Evolutionary conservation across 1,284 basidiomycete genomes (phyloP), one percentile per base, ranked within the genome.

Genomic region (Entoloma clypeatum): DNA sequence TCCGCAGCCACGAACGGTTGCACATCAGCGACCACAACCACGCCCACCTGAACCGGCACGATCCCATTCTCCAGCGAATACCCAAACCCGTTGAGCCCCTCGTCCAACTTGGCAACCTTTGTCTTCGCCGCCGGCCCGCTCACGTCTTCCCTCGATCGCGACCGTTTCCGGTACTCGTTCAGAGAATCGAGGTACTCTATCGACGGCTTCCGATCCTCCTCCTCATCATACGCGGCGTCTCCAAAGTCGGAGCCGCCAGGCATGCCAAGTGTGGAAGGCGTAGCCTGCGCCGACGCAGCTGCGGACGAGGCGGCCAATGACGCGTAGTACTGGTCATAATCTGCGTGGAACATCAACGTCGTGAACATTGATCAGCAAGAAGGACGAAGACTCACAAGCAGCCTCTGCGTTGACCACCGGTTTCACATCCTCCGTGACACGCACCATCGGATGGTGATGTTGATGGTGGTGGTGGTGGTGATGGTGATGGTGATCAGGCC

Each of bases 261-360:
- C 1, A 65, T 55, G 45, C 66, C 67, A 25, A 71, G 55, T 23
- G 64, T 65, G 8, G 76, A 69, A 0, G 83, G 80, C 2, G 81
- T 84, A 7, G 74, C 72, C 40, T 72, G 69, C 4, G 74, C 62
- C 6, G 82, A 78, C 6, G 72, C 71, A 11, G 69, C 71, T 0
- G 74, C 65, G 0, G 75, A 65, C 0, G 83, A 82, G 2, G 77
- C 80, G 9, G 77, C 81, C 31, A 89, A 63, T 8, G 79, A 80
- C 10, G 86, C 84, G 52, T 88, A 88, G 50, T 88, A 88, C 41
- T 81, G 81, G 41, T 87, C 86, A 52, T 81, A 87, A 54, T 82
- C 85, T 88, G 45, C 2, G 13, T 43, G 26, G 18, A 30, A 17
- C 24, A 32, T 48, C 36, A 18, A 21, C 18, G 2, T 33, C 13